These are phyloP conservation scores for Ulmus americana DNA, from an alignment of 331 rosid species.

Conservation along the genomic window DNA sequence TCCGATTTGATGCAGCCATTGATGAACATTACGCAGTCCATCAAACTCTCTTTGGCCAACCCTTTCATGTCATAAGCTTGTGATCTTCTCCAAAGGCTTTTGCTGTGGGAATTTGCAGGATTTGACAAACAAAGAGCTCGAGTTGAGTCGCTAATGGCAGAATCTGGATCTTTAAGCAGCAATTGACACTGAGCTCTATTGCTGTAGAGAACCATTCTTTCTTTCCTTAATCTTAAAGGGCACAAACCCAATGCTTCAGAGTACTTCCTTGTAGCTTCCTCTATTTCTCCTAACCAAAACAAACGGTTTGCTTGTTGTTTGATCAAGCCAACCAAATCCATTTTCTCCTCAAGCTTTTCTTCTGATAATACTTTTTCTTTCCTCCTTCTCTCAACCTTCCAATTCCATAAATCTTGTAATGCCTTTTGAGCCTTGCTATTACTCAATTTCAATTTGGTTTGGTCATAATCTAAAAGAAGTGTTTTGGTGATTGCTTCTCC, in stretches of 20 bases:
- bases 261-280: constrained; percentile 50
- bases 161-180: constrained; percentile 43
- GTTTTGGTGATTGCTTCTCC: constrained; percentile 49
- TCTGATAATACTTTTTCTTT: constrained; percentile 34
- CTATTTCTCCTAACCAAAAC: constrained; percentile 52
- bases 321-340: constrained; percentile 30
- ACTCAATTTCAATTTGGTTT: constrained; percentile 5
- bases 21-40: constrained; percentile 63
- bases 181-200: constrained; percentile 58
- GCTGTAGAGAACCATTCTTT: constrained; percentile 58
- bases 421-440: constrained; percentile 13
- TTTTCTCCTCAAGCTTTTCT: constrained; percentile 40
- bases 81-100: constrained; percentile 74
- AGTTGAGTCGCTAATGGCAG: constrained; percentile 59
- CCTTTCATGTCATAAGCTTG: constrained; percentile 84
- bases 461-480: constrained; percentile 33
- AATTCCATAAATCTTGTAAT: constrained; percentile 31
- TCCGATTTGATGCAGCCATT: constrained; percentile 38
- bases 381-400: constrained; percentile 34
- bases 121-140: constrained; percentile 58
- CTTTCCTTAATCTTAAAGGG: constrained; percentile 48
- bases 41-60: constrained; percentile 64
- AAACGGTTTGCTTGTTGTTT: constrained; percentile 48
- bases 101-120: constrained; percentile 49
- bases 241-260: constrained; percentile 51